Evolutionary conservation across 495 filamentous ascomycete genomes (phyloP).

Genomic region (Podospora appendiculata): DNA sequence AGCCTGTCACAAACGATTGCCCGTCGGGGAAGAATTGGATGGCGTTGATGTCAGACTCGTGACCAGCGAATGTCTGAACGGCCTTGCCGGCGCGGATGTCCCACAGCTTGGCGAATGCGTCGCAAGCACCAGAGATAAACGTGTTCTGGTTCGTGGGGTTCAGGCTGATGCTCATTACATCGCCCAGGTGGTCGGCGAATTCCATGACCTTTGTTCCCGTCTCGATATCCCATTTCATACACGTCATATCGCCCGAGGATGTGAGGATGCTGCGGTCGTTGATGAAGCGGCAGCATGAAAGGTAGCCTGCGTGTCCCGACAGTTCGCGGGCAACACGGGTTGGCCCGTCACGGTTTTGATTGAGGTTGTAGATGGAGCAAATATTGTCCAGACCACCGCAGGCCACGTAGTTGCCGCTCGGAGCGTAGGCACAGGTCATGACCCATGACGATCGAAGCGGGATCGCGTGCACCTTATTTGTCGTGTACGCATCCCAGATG

Average conservation of each 20-base stretch:
- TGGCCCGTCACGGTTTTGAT: slow-evolving; percentile 86
- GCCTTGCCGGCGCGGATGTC: slow-evolving; percentile 98
- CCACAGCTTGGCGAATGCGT: slow-evolving; percentile 98
- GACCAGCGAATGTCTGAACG: slow-evolving; percentile 95
- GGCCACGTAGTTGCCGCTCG: slow-evolving; percentile 95
- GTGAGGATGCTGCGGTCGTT: slow-evolving; percentile 97
- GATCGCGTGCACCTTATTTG: slow-evolving; percentile 98
- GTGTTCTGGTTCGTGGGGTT: slow-evolving; percentile 98
- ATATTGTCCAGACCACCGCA: slow-evolving; percentile 99
- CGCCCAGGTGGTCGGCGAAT: slow-evolving; percentile 96
- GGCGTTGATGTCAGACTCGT: slow-evolving; percentile 98
- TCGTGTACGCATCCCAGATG: slow-evolving; percentile 99
- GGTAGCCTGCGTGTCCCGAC: slow-evolving; percentile 93
- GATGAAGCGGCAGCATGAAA: slow-evolving; percentile 98
- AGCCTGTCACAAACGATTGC: slow-evolving; percentile 96
- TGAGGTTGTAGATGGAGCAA: slow-evolving; percentile 98
- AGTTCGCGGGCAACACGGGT: slow-evolving; percentile 94
- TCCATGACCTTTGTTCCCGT: slow-evolving; percentile 95
- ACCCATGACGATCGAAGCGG: slow-evolving; percentile 98
- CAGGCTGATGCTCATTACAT: slow-evolving; percentile 99
- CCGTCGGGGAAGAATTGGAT: slow-evolving; percentile 99
- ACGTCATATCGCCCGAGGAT: slow-evolving; percentile 98
- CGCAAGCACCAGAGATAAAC: slow-evolving; percentile 96
- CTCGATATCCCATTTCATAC: slow-evolving; percentile 99
- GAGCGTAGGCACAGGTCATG: slow-evolving; percentile 99